Conservation (phyloP, 2,329 filamentous ascomycete genomes). For the Diaporthe citrichinensis region DNA sequence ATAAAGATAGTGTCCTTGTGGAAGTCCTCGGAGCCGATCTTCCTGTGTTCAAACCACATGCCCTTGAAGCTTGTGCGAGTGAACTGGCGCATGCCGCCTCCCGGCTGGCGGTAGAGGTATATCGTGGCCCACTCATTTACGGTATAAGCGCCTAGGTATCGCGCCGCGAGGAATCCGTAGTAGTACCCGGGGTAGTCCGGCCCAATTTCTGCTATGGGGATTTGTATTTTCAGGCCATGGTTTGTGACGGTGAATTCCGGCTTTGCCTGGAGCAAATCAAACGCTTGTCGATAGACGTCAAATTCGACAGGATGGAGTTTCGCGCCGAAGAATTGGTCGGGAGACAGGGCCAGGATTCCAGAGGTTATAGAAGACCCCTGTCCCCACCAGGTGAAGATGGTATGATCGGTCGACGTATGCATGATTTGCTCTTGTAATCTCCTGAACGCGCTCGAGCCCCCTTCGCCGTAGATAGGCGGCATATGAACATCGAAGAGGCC, state of each 20-base stretch:
- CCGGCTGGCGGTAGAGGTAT: neutral
- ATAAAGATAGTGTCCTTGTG: slow-evolving; percentile 7
- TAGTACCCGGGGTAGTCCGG: slow-evolving; percentile 15
- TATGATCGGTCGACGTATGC: slow-evolving; percentile 12
- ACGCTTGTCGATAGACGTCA: slow-evolving; percentile 13
- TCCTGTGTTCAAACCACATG: slow-evolving; percentile 19
- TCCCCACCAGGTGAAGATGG: slow-evolving; percentile 29
- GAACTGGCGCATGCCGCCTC: slow-evolving; percentile 24
- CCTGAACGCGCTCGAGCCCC: slow-evolving; percentile 16
- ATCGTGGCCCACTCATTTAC: slow-evolving; percentile 19
- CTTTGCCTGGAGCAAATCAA: slow-evolving; percentile 6
- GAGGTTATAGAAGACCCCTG: slow-evolving; percentile 19
- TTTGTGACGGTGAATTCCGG: slow-evolving; percentile 6
- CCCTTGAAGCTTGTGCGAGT: slow-evolving; percentile 20
- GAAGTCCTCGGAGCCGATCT: neutral
- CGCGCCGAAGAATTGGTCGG: slow-evolving; percentile 9
- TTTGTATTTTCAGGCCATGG: slow-evolving; percentile 7
- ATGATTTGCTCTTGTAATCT: slow-evolving; percentile 25
- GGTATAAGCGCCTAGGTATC: neutral
- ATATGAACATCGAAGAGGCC: slow-evolving; percentile 36
- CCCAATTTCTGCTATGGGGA: slow-evolving; percentile 12
- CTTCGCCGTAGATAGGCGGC: slow-evolving; percentile 42
- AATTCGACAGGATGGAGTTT: slow-evolving; percentile 9
- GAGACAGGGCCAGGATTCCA: slow-evolving; percentile 19
- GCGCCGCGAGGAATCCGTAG: slow-evolving; percentile 15